phyloP scores from a whole-genome alignment of 192 early-diverging fungal genomes.

The Umbelopsis ramanniana region DNA sequence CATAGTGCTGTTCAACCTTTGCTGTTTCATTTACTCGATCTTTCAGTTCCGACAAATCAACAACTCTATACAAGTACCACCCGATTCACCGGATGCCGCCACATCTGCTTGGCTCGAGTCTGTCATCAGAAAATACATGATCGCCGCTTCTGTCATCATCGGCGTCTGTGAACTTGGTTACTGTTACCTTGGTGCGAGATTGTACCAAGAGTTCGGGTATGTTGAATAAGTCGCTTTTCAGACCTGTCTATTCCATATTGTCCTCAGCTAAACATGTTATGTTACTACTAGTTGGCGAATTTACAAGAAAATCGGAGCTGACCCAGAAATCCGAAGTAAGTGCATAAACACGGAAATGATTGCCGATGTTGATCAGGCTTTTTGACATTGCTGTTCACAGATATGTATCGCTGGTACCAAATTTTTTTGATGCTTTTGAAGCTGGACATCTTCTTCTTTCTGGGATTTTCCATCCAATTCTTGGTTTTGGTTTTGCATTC shows the following conservation, averaged over 20 bases:
- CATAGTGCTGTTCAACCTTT: conserved; percentile 71
- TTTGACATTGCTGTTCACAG: conserved; percentile 31
- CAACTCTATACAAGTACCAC: conserved; percentile 34
- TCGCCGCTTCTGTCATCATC: conserved; percentile 62
- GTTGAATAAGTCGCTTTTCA: not conserved
- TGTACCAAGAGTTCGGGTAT: conserved; percentile 69
- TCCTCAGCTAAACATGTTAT: not conserved
- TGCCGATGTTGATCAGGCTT: not conserved
- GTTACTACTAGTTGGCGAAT: conserved; percentile 57
- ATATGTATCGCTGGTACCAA: conserved; percentile 71
- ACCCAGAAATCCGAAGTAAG: conserved; percentile 63
- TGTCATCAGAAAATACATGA: conserved; percentile 45
- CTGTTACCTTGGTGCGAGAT: conserved; percentile 50
- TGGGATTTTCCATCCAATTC: conserved; percentile 72
- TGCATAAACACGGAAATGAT: not conserved
- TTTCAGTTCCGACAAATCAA: conserved; percentile 70
- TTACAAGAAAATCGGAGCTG: conserved; percentile 67
- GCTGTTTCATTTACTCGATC: conserved; percentile 66
- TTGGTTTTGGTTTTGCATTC: conserved; percentile 58
- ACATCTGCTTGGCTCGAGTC: conserved; percentile 9
- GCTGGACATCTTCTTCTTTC: conserved; percentile 83
- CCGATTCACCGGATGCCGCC: conserved; percentile 20
- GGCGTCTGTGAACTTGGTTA: conserved; percentile 55
- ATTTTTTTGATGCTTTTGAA: conserved; percentile 83
- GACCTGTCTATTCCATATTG: not conserved